Base-by-base conservation (phyloP, 2,329 filamentous ascomycete genomes). In the Mycosphaerella arachidis region DNA sequence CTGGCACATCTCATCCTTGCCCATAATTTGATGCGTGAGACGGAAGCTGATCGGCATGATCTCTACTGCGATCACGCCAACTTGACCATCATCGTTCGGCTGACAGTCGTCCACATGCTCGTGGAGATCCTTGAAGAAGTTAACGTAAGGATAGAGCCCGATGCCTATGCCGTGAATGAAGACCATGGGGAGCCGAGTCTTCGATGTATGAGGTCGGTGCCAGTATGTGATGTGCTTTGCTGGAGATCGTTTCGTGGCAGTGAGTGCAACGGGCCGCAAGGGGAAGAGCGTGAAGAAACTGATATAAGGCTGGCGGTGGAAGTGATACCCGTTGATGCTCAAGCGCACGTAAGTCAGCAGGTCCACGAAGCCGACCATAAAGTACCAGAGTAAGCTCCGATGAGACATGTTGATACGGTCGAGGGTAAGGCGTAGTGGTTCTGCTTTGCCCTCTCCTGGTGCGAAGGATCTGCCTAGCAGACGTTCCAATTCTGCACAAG, bases 121-220 rank as follows among this genome's bases (percentile, higher is more conserved):
- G 16, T 57, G 31, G 30, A 56, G 48, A 9, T 48, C 59, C 46
- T 52, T 56, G 18, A 56, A 55, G 31, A 4, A 90, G 74, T 68
- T 87, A 87, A 30, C 75, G 71, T 30, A 80, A 74, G 63, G 63
- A 27, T 65, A 61, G 3, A 65, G 48, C n/a, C 87, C 87, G 59
- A 90, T 66, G 46, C 87, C 86, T 52, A 90, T 88, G 18, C 88
- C 88, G 66, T 90, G 88, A 53, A 90, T 78, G 73, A 89, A 90
- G 3, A 91, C 72, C 7, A 90, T 73, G 0, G 87, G 88, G 0
- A 82, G 73, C 48, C 78, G 77, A 0, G 77, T 81, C 55, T 78
- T 79, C 0, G 84, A 85, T 0, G 79, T 83, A 67, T 90, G 87
- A 4, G 84, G 84, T 1, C 82, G 81, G 67, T 86, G 48, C 63